Conservation (phyloP, 139 green algal species). For the Chlorella sorokiniana region DNA sequence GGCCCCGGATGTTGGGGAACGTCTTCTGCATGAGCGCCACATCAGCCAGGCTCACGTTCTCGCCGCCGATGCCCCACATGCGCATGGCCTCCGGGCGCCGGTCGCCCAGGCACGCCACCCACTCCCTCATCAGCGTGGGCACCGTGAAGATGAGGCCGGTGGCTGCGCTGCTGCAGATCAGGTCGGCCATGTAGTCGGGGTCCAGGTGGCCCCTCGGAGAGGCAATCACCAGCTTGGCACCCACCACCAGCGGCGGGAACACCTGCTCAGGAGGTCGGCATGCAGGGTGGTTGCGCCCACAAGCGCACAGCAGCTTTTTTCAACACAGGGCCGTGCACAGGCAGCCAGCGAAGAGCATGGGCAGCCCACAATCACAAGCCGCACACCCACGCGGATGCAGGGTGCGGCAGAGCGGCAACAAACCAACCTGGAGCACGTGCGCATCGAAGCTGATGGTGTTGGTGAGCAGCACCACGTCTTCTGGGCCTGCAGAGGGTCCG, state of each 20-base stretch:
- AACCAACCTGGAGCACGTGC: constrained; percentile 29
- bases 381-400: no score
- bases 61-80: neutral
- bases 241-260: constrained; percentile 21
- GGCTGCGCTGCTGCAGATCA: neutral
- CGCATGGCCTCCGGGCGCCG: neutral
- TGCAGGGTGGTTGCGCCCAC: no score
- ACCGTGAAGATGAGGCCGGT: neutral
- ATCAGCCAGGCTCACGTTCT: neutral
- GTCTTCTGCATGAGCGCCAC: neutral
- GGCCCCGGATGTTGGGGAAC: neutral
- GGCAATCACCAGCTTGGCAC: constrained; percentile 32
- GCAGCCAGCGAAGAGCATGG: no score
- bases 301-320: no score
- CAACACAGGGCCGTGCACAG: neutral
- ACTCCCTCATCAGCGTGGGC: neutral
- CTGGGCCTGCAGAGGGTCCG: no score
- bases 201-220: constrained; percentile 37
- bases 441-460: constrained; percentile 51
- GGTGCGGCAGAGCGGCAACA: no score
- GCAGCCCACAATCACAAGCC: no score
- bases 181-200: constrained; percentile 15
- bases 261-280: constrained; percentile 17
- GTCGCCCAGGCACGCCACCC: neutral
- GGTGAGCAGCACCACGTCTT: constrained; percentile 23